phyloP scores from a whole-genome alignment of 495 filamentous ascomycete species.

The Lasiosphaeriaceae sp. region DNA sequence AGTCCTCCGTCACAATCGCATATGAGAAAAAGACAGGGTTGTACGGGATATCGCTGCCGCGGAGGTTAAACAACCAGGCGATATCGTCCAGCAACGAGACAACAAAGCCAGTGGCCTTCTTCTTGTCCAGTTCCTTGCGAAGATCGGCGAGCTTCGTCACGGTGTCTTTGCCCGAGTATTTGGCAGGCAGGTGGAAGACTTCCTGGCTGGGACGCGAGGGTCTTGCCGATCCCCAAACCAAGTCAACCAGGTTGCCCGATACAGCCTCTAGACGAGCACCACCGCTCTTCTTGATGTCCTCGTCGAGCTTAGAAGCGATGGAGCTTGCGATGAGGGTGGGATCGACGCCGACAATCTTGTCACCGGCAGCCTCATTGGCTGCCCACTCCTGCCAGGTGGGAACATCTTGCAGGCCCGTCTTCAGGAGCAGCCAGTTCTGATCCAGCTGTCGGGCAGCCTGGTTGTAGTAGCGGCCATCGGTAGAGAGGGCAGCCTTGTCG shows the following conservation, averaged over 20 bases:
- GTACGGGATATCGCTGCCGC: constrained; percentile 95
- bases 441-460: constrained; percentile 93
- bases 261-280: constrained; percentile 71
- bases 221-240: constrained; percentile 73
- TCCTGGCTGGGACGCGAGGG: constrained; percentile 74
- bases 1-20: constrained; percentile 76
- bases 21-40: constrained; percentile 99
- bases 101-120: constrained; percentile 82
- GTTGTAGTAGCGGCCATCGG: constrained; percentile 98
- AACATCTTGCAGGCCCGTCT: constrained; percentile 88
- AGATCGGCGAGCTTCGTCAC: constrained; percentile 82
- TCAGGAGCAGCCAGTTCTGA: constrained; percentile 85
- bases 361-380: constrained; percentile 75
- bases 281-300: constrained; percentile 83
- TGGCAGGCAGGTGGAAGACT: constrained; percentile 62
- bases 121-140: constrained; percentile 87
- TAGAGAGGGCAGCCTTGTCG: constrained; percentile 85
- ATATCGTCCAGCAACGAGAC: constrained; percentile 97
- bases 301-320: constrained; percentile 80
- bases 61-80: constrained; percentile 95
- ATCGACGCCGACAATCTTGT: constrained; percentile 88
- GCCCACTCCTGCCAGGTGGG: constrained; percentile 99
- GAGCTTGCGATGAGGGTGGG: constrained; percentile 80
- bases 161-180: constrained; percentile 80
- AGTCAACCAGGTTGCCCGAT: constrained; percentile 78